Percentiles rank a stretch among this genome's conserved stretches.
Evolutionary conservation across 2,329 filamentous ascomycete genomes (phyloP).

Genomic region (Bipolaris zeicola): DNA sequence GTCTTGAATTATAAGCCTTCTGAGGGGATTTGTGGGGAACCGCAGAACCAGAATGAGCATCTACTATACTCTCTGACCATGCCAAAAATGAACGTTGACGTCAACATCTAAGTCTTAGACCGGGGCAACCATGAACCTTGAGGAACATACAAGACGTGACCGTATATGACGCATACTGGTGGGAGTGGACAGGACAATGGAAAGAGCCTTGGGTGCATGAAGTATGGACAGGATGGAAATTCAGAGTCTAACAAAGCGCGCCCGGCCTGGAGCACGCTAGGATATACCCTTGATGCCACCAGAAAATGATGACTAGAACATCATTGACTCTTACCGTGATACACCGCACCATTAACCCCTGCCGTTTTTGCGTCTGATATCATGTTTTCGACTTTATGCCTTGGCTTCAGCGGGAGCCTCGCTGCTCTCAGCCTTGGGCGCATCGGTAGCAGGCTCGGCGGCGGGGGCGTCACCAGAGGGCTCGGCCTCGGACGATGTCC

Average conservation of each 20-base stretch:
- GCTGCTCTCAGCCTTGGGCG: slow-evolving; percentile 50
- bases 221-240: slow-evolving; percentile 46
- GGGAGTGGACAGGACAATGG: slow-evolving; percentile 5
- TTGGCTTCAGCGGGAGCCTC: slow-evolving; percentile 67
- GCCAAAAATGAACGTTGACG: slow-evolving; percentile 4
- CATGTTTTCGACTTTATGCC: slow-evolving; percentile 46
- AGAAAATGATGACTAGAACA: slow-evolving; percentile 38
- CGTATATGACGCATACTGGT: slow-evolving; percentile 17
- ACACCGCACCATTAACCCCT: slow-evolving; percentile 40
- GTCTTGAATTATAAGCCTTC: slow-evolving; percentile 27
- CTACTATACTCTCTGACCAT: slow-evolving; percentile 2
- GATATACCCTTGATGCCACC: slow-evolving; percentile 38
- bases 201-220: slow-evolving; percentile 13
- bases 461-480: slow-evolving; percentile 64
- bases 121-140: slow-evolving; percentile 28
- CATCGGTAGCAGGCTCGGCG: slow-evolving; percentile 60
- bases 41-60: slow-evolving; percentile 8
- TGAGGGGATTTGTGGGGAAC: slow-evolving; percentile 24
- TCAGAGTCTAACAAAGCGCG: slow-evolving; percentile 47
- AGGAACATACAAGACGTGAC: slow-evolving; percentile 22
- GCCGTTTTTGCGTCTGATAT: slow-evolving; percentile 42
- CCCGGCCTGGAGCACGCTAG: slow-evolving; percentile 40
- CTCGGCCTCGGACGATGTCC: slow-evolving; percentile 98
- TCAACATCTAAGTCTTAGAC: slow-evolving; percentile 22
- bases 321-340: slow-evolving; percentile 41